Evolutionary conservation across 2,329 filamentous ascomycete genomes (phyloP).

Genomic region (Didymella segeticola): DNA sequence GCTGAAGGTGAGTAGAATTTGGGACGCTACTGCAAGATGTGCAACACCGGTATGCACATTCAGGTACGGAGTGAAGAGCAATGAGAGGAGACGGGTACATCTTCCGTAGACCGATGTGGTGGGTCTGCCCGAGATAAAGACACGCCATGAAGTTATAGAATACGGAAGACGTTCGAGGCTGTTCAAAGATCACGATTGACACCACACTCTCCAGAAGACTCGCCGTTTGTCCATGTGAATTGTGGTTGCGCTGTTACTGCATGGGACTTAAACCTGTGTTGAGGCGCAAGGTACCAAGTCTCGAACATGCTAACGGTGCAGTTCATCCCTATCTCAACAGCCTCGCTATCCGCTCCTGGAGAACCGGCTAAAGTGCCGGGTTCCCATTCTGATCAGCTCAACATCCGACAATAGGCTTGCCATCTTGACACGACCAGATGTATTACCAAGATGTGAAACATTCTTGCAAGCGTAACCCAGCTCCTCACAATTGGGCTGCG

Average conservation of each 20-base stretch:
- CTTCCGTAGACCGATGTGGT: not conserved
- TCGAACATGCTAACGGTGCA: not conserved
- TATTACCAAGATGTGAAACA: conserved; percentile 2
- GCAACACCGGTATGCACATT: not conserved
- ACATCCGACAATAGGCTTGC: not conserved
- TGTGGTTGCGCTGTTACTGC: not conserved
- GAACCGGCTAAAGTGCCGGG: not conserved
- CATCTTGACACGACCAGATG: not conserved
- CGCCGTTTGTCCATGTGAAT: not conserved
- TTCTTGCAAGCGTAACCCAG: not conserved
- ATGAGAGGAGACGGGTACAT: not conserved
- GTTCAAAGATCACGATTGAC: not conserved
- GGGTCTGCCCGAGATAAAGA: not conserved
- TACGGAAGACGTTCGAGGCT: not conserved
- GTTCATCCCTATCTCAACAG: conserved; percentile 9
- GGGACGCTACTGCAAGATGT: not conserved
- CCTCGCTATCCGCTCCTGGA: not conserved
- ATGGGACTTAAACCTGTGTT: conserved; percentile 1
- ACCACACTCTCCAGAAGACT: not conserved
- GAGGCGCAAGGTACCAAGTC: conserved; percentile 13
- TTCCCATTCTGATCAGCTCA: not conserved
- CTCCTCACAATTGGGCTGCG: not conserved
- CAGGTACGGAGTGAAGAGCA: not conserved
- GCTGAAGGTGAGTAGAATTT: not conserved
- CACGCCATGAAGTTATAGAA: not conserved